Conservation (phyloP, 352 stramenopile genomes). For the Pythium utonaiense region DNA sequence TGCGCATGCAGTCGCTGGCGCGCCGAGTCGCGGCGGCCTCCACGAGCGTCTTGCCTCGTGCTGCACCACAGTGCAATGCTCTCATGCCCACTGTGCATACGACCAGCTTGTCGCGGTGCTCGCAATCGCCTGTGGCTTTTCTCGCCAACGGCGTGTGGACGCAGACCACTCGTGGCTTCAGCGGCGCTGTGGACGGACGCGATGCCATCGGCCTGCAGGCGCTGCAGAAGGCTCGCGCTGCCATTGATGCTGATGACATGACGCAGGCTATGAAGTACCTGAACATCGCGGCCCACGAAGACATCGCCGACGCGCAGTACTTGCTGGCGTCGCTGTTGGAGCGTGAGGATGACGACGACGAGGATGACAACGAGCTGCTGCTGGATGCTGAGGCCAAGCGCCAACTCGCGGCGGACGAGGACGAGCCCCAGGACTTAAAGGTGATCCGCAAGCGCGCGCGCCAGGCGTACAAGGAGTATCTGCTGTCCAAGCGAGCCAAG, state of each 20-base stretch:
- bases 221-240: constrained; percentile 54
- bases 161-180: background rate
- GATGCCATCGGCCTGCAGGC: constrained; percentile 25
- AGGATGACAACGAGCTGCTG: constrained; percentile 31
- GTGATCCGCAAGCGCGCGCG: constrained; percentile 78
- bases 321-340: constrained; percentile 63
- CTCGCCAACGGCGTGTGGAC: constrained; percentile 5
- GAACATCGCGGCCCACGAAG: constrained; percentile 53
- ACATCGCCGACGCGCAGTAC: constrained; percentile 74
- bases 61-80: background rate
- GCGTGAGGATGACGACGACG: constrained; percentile 26
- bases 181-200: background rate
- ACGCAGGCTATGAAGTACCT: constrained; percentile 56
- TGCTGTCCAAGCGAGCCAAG: constrained; percentile 38
- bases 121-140: background rate
- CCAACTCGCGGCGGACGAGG: constrained; percentile 32
- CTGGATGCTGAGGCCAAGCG: constrained; percentile 71
- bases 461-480: constrained; percentile 71
- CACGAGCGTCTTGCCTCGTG: background rate
- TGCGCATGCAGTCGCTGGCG: background rate
- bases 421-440: constrained; percentile 63
- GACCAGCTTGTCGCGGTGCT: background rate
- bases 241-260: constrained; percentile 56
- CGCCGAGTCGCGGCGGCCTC: background rate
- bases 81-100: background rate